Conservation (phyloP, 2,329 filamentous ascomycete genomes). For the Aspergillus piperis region DNA sequence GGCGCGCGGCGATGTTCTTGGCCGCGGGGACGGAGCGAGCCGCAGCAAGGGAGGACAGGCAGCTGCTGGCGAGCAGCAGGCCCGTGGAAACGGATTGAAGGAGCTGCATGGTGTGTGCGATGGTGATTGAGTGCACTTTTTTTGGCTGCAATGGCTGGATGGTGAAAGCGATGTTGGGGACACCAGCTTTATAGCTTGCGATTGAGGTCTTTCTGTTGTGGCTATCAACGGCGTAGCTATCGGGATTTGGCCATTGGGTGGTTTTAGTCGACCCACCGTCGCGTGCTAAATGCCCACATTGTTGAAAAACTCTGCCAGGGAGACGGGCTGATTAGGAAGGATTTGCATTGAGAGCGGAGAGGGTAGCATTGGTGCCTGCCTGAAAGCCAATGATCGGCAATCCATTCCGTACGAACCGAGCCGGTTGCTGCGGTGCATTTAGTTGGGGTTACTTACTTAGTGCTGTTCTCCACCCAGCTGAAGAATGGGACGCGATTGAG, state of each 20-base stretch:
- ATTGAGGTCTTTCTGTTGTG: not conserved
- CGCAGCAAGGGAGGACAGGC: slow-evolving; percentile 10
- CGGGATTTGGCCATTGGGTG: not conserved
- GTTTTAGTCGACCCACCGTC: not conserved
- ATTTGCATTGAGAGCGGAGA: slow-evolving; percentile 3
- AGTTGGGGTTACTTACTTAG: not conserved
- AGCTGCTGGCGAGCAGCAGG: slow-evolving; percentile 19
- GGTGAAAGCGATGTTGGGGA: not conserved
- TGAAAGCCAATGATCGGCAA: not conserved
- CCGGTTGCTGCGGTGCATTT: not conserved
- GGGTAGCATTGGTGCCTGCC: not conserved
- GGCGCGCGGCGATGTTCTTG: not conserved
- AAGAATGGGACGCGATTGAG: not conserved
- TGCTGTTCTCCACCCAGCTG: not conserved
- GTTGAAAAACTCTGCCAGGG: not conserved
- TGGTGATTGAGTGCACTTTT: no score
- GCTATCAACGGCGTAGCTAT: not conserved
- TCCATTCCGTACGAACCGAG: not conserved
- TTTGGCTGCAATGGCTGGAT: not conserved
- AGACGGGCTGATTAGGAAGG: slow-evolving; percentile 1
- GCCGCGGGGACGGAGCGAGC: slow-evolving; percentile 1
- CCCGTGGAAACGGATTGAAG: slow-evolving; percentile 17
- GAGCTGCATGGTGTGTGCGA: slow-evolving; percentile 15
- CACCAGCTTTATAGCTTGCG: not conserved
- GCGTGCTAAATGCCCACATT: not conserved